Evolutionary conservation across 768 basidiomycete species (phyloP).

Genomic region (Pleurotus tuber-regium): DNA sequence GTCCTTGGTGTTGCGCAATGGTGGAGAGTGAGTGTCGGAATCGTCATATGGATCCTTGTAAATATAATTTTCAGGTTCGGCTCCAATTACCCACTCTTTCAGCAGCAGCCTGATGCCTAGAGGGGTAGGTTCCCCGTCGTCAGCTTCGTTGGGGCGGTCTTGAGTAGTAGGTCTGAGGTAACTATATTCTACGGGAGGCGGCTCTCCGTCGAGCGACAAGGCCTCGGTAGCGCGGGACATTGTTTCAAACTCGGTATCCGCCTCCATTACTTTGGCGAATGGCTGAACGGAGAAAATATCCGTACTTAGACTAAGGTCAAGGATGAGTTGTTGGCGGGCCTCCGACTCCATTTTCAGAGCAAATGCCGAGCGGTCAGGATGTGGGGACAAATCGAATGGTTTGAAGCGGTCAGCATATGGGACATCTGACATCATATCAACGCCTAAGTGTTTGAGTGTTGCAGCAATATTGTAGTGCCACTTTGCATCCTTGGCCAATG

Average conservation of each 20-base stretch:
- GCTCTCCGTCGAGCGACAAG: conserved; percentile 53
- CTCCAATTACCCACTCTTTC: conserved; percentile 64
- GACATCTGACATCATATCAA: conserved; percentile 30
- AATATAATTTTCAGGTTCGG: conserved; percentile 45
- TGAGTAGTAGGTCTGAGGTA: conserved; percentile 53
- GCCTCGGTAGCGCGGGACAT: conserved; percentile 49
- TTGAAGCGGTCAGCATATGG: conserved; percentile 35
- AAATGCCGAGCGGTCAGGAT: conserved; percentile 31
- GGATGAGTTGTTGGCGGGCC: conserved; percentile 57
- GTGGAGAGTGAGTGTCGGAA: conserved; percentile 19
- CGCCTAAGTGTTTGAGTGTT: conserved; percentile 41
- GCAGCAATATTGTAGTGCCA: conserved; percentile 55
- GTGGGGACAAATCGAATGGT: conserved; percentile 39
- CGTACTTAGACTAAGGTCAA: conserved; percentile 61
- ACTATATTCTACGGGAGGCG: conserved; percentile 58
- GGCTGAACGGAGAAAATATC: conserved; percentile 52
- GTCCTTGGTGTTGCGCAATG: conserved; percentile 1
- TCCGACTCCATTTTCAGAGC: conserved; percentile 48
- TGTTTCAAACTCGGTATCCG: conserved; percentile 39
- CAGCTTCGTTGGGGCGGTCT: conserved; percentile 23
- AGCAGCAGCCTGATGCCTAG: conserved; percentile 62
- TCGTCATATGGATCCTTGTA: conserved; percentile 57
- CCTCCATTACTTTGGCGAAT: conserved; percentile 27
- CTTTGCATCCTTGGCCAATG: conserved; percentile 36
- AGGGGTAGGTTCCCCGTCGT: conserved; percentile 27